Evolutionary conservation across 208 protist genomes (phyloP).

Genomic region (Leishmania guyanensis): DNA sequence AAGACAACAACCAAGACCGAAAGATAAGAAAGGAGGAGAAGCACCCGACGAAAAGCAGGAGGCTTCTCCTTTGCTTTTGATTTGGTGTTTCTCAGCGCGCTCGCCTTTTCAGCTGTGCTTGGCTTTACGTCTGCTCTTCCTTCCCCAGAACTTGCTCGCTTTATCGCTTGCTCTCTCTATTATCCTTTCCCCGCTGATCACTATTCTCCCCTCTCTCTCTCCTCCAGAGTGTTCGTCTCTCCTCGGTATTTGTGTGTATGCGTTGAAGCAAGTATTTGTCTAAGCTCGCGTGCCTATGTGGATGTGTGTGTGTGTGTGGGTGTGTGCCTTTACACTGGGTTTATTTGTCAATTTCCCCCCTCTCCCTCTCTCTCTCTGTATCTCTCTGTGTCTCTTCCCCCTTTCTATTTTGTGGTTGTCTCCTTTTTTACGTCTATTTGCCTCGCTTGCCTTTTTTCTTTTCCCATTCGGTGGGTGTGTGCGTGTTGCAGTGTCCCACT

Average conservation of each 20-base stretch:
- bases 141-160: neutral
- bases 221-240: neutral
- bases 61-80: neutral
- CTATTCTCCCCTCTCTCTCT: neutral
- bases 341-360: conserved; percentile 2
- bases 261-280: neutral
- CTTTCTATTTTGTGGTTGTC: neutral
- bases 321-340: neutral
- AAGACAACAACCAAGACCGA: neutral
- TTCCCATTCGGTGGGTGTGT: neutral
- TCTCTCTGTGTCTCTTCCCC: neutral
- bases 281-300: neutral
- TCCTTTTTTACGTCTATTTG: neutral
- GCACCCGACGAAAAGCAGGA: neutral
- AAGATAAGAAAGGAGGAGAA: neutral
- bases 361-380: neutral
- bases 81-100: no score
- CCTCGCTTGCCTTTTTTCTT: neutral
- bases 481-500: neutral
- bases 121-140: neutral
- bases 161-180: neutral
- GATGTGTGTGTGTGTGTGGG: neutral
- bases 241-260: neutral
- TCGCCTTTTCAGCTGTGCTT: neutral
- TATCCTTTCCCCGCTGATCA: neutral